Evolutionary conservation across 257 asterid genomes (phyloP).

Genomic region (Schizonepeta tenuifolia): DNA sequence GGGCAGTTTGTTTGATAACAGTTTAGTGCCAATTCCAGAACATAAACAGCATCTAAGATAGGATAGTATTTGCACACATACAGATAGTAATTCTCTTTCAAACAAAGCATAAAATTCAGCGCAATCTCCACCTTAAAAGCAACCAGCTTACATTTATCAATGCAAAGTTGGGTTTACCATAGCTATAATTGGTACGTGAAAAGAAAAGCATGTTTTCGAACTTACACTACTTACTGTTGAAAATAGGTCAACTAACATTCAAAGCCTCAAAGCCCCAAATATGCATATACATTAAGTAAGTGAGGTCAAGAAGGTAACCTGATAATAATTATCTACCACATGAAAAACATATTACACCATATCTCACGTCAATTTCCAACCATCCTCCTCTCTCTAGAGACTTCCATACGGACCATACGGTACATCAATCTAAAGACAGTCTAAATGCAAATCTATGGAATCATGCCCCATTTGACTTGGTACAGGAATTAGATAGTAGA

Average conservation of each 20-base stretch:
- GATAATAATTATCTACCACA: neutral
- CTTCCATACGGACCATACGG: neutral
- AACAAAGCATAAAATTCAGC: neutral
- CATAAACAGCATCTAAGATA: neutral
- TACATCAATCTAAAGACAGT: neutral
- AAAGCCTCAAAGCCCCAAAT: neutral
- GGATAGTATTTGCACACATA: too few relatives aligned
- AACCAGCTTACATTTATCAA: neutral
- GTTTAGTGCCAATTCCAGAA: neutral
- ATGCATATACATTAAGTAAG: neutral
- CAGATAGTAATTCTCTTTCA: too few relatives aligned
- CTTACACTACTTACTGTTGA: neutral
- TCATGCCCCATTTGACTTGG: neutral
- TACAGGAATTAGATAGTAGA: neutral
- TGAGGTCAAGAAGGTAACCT: neutral
- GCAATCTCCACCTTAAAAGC: neutral
- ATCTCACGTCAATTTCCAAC: neutral
- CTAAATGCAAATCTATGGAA: too few relatives aligned
- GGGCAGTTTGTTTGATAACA: constrained; percentile 9
- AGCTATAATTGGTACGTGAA: neutral
- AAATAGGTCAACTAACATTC: neutral
- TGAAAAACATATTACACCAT: neutral
- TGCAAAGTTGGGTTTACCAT: neutral
- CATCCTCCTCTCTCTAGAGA: neutral
- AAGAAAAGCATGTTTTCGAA: neutral